Conservation (phyloP, 257 asterid genomes). For the Capsicum chinense region DNA sequence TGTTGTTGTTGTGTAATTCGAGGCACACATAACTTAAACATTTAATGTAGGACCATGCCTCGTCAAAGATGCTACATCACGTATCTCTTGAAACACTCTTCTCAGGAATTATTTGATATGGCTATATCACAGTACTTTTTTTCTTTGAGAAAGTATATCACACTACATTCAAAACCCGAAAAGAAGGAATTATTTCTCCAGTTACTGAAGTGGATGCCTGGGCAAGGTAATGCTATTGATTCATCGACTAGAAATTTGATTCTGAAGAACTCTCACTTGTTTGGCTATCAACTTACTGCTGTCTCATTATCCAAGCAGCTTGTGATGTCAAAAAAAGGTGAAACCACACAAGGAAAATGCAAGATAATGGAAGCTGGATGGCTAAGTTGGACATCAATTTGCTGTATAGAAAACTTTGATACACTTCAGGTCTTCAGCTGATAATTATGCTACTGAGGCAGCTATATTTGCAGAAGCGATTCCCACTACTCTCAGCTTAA, state of each 20-base stretch:
- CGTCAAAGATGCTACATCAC: slow-evolving; percentile 15
- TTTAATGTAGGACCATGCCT: background rate
- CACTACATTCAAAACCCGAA: slow-evolving; percentile 57
- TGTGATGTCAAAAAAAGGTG: slow-evolving; percentile 47
- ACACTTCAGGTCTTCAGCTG: slow-evolving; percentile 15
- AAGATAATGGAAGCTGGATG: background rate
- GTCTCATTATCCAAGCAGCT: slow-evolving; percentile 68
- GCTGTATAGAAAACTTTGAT: background rate
- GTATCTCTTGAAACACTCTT: slow-evolving; percentile 29
- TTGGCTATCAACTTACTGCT: slow-evolving; percentile 56
- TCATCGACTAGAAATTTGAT: slow-evolving; percentile 61
- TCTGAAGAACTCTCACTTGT: slow-evolving; percentile 57
- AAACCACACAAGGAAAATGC: slow-evolving; percentile 42
- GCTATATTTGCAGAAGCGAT: too few relatives aligned
- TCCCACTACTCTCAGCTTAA: too few relatives aligned
- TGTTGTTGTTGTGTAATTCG: background rate
- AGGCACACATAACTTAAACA: background rate
- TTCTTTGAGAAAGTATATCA: too few relatives aligned
- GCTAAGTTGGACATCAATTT: background rate
- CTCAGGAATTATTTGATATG: slow-evolving; percentile 70
- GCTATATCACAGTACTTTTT: slow-evolving; percentile 64
- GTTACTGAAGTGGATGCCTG: slow-evolving; percentile 89
- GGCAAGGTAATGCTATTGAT: slow-evolving; percentile 76
- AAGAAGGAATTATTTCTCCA: slow-evolving; percentile 86
- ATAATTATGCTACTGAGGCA: background rate